Base-by-base conservation (phyloP, 495 filamentous ascomycete genomes). In the Penicillium robsamsonii region DNA sequence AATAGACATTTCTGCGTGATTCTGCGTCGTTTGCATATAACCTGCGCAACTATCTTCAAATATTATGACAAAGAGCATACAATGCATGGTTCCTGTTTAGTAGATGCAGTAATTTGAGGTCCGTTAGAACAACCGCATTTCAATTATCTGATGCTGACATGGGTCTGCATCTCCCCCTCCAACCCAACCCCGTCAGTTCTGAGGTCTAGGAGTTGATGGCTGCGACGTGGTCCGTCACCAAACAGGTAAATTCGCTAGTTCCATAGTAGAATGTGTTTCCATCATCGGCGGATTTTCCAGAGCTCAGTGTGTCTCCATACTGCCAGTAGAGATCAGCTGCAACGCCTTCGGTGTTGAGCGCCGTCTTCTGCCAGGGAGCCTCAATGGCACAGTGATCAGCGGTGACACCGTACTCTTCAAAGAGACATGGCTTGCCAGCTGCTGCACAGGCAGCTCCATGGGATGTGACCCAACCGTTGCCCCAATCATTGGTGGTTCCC, bases 291-390 rank as follows among this genome's bases (percentile, higher is more conserved):
- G 84, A 84, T 56, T 76, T 69, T 2, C 84, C 84, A 18, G 70
- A 77, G 49, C 79, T 82, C 15, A 85, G 61, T 17, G 67, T 73
- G 44, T 75, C 81, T 0, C 85, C 87, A 61, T 77, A 82, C 66
- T 89, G 85, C 87, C 86, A 89, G 67, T 80, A 87, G 64, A 85
- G 70, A 66, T 88, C 83, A 3, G 65, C 81, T 0, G 75, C 78
- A 24, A 87, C 44, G 33, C 71, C 74, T 51, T 79, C 79, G 9
- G 79, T 73, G 30, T 75, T 63, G 4, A 84, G 64, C 1, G 75
- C 71, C 4, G 83, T 76, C 29, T 72, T 62, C 69, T 88, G 87
- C 86, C 85, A 89, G 24, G 74, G 71, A 11, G 71, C 70, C 62
- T 83, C 70, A 6, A 84, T 69, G 57, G 35, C 66, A 66, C 62